Conservation (phyloP, 352 stramenopile genomes). For the Phytophthora tubulina region DNA sequence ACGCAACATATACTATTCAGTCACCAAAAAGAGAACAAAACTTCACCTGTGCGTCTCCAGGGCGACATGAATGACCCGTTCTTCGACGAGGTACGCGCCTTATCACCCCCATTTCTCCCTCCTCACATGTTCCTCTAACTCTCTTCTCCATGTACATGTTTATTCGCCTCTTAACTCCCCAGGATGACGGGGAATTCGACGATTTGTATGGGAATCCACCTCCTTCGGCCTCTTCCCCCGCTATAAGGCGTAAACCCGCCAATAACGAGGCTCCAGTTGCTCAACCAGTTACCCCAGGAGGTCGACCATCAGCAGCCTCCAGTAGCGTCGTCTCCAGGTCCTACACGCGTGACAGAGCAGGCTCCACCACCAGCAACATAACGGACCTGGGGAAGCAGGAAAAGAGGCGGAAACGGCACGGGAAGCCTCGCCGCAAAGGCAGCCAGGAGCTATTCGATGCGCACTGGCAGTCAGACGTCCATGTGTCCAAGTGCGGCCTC, state of each 20-base stretch:
- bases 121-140: neutral
- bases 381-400: slow-evolving; percentile 27
- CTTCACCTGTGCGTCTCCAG: neutral
- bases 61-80: slow-evolving; percentile 49
- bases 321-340: slow-evolving; percentile 38
- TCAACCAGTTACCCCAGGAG: slow-evolving; percentile 5
- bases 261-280: slow-evolving; percentile 8
- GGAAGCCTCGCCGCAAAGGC: slow-evolving; percentile 49
- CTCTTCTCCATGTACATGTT: slow-evolving; percentile 10
- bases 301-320: slow-evolving; percentile 29
- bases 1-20: slow-evolving; percentile 9
- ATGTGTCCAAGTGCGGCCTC: slow-evolving; percentile 57
- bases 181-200: slow-evolving; percentile 84
- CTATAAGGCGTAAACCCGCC: slow-evolving; percentile 10
- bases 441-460: slow-evolving; percentile 76
- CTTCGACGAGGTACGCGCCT: slow-evolving; percentile 41
- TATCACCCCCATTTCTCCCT: neutral
- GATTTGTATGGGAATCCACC: slow-evolving; percentile 66
- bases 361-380: slow-evolving; percentile 28
- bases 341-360: slow-evolving; percentile 34
- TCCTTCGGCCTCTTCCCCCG: slow-evolving; percentile 8
- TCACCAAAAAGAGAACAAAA: slow-evolving; percentile 24
- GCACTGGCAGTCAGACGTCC: slow-evolving; percentile 65
- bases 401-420: slow-evolving; percentile 23
- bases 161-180: slow-evolving; percentile 7